Evolutionary conservation across 2,329 filamentous ascomycete species (phyloP).

Genomic region (Pseudogymnoascus sp.): DNA sequence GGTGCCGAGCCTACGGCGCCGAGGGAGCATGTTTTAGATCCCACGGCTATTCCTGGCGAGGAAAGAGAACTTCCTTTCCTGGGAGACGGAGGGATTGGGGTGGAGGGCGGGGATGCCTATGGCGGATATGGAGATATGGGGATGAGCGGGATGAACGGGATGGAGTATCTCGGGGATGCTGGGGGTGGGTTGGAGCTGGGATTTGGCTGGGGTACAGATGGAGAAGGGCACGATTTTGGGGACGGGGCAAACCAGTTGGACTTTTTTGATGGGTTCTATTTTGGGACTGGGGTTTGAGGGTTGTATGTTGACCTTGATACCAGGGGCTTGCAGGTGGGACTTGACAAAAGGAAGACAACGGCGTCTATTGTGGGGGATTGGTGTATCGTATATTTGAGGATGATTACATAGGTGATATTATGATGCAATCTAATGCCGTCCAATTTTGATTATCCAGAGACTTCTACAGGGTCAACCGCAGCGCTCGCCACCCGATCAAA

Average conservation of each 20-base stretch:
- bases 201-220: constrained; percentile 13
- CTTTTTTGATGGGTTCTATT: constrained; percentile 44
- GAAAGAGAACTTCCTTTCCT: background rate
- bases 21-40: background rate
- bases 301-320: background rate
- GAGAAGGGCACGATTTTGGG: constrained; percentile 11
- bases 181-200: constrained; percentile 10
- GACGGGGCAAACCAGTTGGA: constrained; percentile 23
- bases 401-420: background rate
- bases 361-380: background rate
- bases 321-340: background rate
- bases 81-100: background rate
- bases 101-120: constrained; percentile 6
- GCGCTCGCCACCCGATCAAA: background rate
- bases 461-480: background rate
- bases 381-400: background rate
- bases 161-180: constrained; percentile 10
- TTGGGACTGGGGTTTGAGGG: constrained; percentile 27
- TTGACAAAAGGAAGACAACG: background rate
- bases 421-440: background rate
- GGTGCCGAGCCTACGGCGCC: background rate
- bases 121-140: constrained; percentile 22
- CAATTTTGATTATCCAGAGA: background rate
- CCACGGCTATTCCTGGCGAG: background rate
- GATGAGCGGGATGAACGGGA: constrained; percentile 7